Evolutionary conservation across 805 yeast species (phyloP).

Genomic region (Wickerhamomyces hampshirensis): DNA sequence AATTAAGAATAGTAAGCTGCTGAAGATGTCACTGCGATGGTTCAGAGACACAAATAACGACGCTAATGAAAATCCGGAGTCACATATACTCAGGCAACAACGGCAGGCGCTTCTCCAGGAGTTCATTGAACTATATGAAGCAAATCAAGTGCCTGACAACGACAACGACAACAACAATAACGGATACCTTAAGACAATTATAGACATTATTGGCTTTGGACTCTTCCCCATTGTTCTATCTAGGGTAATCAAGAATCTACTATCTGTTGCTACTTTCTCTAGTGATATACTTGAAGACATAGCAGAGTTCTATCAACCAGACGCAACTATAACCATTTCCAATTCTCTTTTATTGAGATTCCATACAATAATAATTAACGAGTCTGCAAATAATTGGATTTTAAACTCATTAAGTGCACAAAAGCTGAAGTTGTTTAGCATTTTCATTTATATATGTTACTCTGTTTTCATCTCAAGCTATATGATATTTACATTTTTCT

Average conservation of each 20-base stretch:
- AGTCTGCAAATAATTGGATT: slow-evolving; percentile 1
- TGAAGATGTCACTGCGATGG: background rate
- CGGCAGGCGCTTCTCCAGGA: background rate
- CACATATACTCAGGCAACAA: no score
- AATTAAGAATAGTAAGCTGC: no score
- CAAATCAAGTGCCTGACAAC: background rate
- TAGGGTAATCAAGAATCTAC: slow-evolving; percentile 5
- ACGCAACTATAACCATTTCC: background rate
- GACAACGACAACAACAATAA: background rate
- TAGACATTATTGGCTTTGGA: slow-evolving; percentile 9
- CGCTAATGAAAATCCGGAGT: no score
- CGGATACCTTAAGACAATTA: slow-evolving; percentile 1
- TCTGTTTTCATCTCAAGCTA: slow-evolving; percentile 13
- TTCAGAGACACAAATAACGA: background rate
- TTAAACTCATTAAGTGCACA: background rate
- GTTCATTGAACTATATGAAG: background rate
- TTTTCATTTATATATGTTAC: slow-evolving; percentile 9
- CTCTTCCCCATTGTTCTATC: slow-evolving; percentile 11
- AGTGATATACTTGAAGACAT: slow-evolving; percentile 16
- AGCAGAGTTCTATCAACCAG: slow-evolving; percentile 1
- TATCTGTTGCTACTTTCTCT: slow-evolving; percentile 15
- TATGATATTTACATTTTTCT: slow-evolving; percentile 12
- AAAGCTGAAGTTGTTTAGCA: slow-evolving; percentile 5
- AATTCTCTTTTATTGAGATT: slow-evolving; percentile 11
- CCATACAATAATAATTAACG: slow-evolving; percentile 5